Evolutionary conservation across 805 yeast species (phyloP).

Genomic region (Debaryomyces hansenii): DNA sequence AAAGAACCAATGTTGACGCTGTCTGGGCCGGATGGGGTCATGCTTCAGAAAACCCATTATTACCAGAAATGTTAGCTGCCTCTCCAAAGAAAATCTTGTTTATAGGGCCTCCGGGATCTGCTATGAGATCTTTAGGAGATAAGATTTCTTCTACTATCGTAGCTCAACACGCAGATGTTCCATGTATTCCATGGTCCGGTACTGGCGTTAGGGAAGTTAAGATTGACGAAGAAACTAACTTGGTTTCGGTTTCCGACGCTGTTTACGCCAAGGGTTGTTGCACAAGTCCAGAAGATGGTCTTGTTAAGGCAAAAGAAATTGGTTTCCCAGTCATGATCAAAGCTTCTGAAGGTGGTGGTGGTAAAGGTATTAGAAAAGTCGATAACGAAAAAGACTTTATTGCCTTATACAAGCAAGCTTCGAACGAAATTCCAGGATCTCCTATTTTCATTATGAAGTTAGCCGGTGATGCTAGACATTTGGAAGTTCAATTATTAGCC

Average conservation of each 20-base stretch:
- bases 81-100: slow-evolving; percentile 87
- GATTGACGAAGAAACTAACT: slow-evolving; percentile 64
- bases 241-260: slow-evolving; percentile 86
- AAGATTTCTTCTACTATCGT: slow-evolving; percentile 97
- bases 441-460: slow-evolving; percentile 97
- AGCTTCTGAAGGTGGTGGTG: slow-evolving; percentile 99
- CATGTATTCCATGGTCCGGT: slow-evolving; percentile 99
- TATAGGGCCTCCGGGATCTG: slow-evolving; percentile 99
- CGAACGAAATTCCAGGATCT: slow-evolving; percentile 97
- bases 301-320: slow-evolving; percentile 76
- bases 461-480: slow-evolving; percentile 96
- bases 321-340: slow-evolving; percentile 99
- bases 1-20: slow-evolving; percentile 93
- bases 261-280: slow-evolving; percentile 90
- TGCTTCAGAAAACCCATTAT: slow-evolving; percentile 95
- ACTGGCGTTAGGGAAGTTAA: slow-evolving; percentile 87
- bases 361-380: slow-evolving; percentile 98
- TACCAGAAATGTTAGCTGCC: slow-evolving; percentile 93
- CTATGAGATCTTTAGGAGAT: slow-evolving; percentile 99
- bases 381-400: slow-evolving; percentile 78
- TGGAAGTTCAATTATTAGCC: slow-evolving; percentile 96
- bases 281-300: slow-evolving; percentile 82
- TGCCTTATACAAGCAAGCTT: slow-evolving; percentile 85
- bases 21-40: slow-evolving; percentile 99
- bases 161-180: slow-evolving; percentile 97